A percentile compares a stretch with the other conserved stretches of the same genome.
These are phyloP conservation scores for Lactarius akahatsu DNA, from an alignment of 768 basidiomycete species.

Conservation along the genomic window DNA sequence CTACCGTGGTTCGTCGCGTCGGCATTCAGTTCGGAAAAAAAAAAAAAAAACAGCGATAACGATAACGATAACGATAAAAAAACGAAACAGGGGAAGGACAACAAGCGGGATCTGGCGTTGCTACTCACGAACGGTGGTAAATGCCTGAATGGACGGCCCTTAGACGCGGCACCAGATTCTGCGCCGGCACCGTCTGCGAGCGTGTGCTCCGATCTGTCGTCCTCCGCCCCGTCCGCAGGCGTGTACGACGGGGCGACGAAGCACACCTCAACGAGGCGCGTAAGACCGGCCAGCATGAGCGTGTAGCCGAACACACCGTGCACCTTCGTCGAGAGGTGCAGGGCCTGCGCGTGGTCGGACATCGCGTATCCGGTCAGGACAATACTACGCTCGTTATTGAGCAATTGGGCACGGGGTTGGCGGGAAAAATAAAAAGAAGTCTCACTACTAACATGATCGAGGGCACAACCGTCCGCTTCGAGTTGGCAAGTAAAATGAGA, in stretches of 20 bases:
- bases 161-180: conserved; percentile 32
- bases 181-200: conserved; percentile 44
- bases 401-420: conserved; percentile 15
- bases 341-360: conserved; percentile 83
- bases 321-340: conserved; percentile 84
- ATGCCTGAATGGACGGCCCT: conserved; percentile 70
- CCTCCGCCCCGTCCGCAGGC: conserved; percentile 43
- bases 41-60: no score
- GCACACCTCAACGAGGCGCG: conserved; percentile 82
- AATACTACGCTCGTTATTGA: conserved; percentile 47
- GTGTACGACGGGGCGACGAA: conserved; percentile 53
- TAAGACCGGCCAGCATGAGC: conserved; percentile 77
- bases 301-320: conserved; percentile 84
- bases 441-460: conserved; percentile 60
- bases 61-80: not conserved
- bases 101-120: not conserved
- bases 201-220: conserved; percentile 65
- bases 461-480: conserved; percentile 76
- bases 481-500: conserved; percentile 7
- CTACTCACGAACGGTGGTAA: conserved; percentile 82
- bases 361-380: conserved; percentile 94
- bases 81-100: not conserved
- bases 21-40: conserved; percentile 43
- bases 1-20: conserved; percentile 68
- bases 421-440: conserved; percentile 6